Percentiles rank a stretch among this genome's conserved stretches.
Evolutionary conservation across 2,329 filamentous ascomycete genomes (phyloP).

Genomic region (Ophiostoma ulmi): DNA sequence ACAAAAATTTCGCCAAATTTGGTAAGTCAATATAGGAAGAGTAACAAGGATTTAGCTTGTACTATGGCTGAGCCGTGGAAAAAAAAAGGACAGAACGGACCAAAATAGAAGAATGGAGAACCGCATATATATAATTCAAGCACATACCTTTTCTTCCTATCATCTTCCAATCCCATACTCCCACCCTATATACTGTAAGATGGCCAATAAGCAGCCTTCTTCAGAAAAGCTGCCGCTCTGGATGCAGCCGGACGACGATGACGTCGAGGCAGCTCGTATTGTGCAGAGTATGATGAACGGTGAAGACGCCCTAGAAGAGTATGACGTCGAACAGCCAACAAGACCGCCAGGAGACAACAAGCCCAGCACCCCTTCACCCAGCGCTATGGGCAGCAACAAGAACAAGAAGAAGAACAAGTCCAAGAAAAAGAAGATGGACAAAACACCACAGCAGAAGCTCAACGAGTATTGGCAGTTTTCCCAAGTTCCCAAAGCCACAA

Average conservation of each 20-base stretch:
- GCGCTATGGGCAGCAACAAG: neutral
- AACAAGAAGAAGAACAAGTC: conserved; percentile 8
- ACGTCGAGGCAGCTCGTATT: neutral
- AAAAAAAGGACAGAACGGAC: too few species aligned
- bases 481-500: conserved; percentile 40
- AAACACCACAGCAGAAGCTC: conserved; percentile 38
- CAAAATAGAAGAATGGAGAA: neutral
- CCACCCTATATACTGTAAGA: neutral
- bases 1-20: too few species aligned
- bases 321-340: neutral
- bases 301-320: neutral
- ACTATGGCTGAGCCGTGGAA: too few species aligned
- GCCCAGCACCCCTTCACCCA: neutral
- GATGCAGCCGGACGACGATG: conserved; percentile 14
- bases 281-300: neutral
- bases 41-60: neutral
- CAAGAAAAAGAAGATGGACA: conserved; percentile 9
- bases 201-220: conserved; percentile 1
- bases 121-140: neutral
- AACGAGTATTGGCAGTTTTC: conserved; percentile 42
- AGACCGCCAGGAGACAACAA: neutral
- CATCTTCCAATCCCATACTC: neutral
- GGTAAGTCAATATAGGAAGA: neutral
- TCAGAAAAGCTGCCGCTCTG: neutral
- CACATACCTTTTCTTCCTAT: neutral